Evolutionary conservation across 2,329 filamentous ascomycete species (phyloP).

Genomic region (Beauveria asiatica): DNA sequence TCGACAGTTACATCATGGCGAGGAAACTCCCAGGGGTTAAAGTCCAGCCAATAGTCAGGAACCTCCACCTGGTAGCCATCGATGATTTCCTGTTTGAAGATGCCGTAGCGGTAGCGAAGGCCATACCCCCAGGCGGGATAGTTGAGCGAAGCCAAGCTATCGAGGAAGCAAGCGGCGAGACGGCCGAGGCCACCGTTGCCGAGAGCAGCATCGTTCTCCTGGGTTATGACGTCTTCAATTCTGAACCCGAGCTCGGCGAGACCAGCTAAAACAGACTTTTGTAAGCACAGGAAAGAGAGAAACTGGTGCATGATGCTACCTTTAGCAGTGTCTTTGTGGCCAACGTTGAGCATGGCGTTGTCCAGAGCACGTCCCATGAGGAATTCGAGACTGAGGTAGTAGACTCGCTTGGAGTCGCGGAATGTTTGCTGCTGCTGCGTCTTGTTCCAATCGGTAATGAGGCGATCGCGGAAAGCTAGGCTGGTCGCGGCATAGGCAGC

Average conservation of each 20-base stretch:
- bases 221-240: constrained; percentile 88
- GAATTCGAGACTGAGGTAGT: constrained; percentile 96
- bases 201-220: constrained; percentile 92
- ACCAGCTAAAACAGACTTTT: constrained; percentile 52
- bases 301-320: constrained; percentile 36
- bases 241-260: constrained; percentile 87
- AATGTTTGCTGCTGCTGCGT: constrained; percentile 95
- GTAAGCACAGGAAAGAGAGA: constrained; percentile 6
- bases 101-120: constrained; percentile 88
- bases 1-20: constrained; percentile 88
- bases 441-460: constrained; percentile 95
- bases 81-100: constrained; percentile 99
- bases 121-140: constrained; percentile 97
- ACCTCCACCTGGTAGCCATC: constrained; percentile 97
- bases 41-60: constrained; percentile 98
- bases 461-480: constrained; percentile 82
- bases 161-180: constrained; percentile 91
- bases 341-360: constrained; percentile 97
- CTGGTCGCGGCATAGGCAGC: constrained; percentile 89
- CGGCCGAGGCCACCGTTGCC: constrained; percentile 94
- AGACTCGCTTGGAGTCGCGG: constrained; percentile 83
- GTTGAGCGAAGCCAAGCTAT: constrained; percentile 90
- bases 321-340: constrained; percentile 74
- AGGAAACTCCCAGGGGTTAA: constrained; percentile 98
- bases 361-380: constrained; percentile 94